Base-by-base conservation (phyloP, 306 rosid genomes). In the Mimosa pudica region DNA sequence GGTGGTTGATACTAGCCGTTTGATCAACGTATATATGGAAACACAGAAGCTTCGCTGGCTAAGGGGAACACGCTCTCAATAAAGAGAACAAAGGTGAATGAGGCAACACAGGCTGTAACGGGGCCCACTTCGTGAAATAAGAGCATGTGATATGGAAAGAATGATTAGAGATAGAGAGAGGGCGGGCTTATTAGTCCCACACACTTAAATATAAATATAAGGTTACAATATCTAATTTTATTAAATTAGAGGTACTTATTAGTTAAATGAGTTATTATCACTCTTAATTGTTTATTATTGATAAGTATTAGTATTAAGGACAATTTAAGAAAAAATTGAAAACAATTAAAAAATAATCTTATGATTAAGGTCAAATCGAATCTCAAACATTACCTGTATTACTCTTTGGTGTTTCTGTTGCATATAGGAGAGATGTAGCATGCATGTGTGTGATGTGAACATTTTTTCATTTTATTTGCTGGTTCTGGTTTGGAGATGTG, bases 1-100 rank as follows among this genome's bases (percentile, higher is more conserved):
- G 89, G 74, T 86, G 84, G 89, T 76, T 86, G 84, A 12, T 33
- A 70, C 42, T 92, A 90, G 88, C 97, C 94, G 96, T 92, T 94
- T 82, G 96, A 90, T 88, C 58, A 83, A 64, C 47, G 83, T 0
- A 3, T 8, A 64, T 8, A 52, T 63, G 63, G 63, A 55, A 36
- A 54, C 9, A 49, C 77, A 57, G 85, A 89, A 86, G 85, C 87
- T 87, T 85, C 84, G 73, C 17, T 30, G 38, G 1, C 1, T 60
- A 0, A 16, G 52, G 91, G 89, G 74, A 62, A 85, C 86, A 78
- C 77, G 24, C 2, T 18, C 2, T 38, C 14, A 4, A 14, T 70
- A 80, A 80, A 13, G 63, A 20, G 82, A 70, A 80, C 86, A 80
- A 81, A 60, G 33, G 54, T 47, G 35, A 62, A 58, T 4, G 74